Evolutionary conservation across 2,329 filamentous ascomycete species (phyloP), one percentile per base, ranked within the genome.

Genomic region (Alternaria angustiovoidea): DNA sequence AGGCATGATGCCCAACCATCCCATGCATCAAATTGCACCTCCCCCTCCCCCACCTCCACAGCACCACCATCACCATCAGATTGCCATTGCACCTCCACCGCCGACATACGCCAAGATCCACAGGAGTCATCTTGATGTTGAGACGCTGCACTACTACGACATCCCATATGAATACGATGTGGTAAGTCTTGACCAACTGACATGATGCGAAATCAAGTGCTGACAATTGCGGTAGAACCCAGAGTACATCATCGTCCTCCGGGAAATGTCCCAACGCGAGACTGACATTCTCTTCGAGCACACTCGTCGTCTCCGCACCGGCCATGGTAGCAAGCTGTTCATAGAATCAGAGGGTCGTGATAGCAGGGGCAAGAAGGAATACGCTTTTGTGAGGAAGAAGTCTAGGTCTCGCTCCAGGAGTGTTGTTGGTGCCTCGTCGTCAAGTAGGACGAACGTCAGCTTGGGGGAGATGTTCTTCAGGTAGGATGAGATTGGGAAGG

Each of bases 251-350:
- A 81, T 84, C 68, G 81, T 84, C 59, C 75, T 83, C 11, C 79
- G 80, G 52, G 82, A 84, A 61, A 82, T 84, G 78, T 79, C 80
- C 64, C 77, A 79, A 48, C 74, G 76, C 56, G 81, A 84, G 53
- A 84, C 82, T 5, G 81, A 84, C 42, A 75, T 83, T 26, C 71
- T 84, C 30, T 84, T 84, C 65, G 82, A 84, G 66, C 82, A 84
- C 62, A 84, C 82, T 14, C 77, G 78, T 14, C 79, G 81, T 24
- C 74, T 84, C 20, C 80, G 81, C 51, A 68, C 70, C 8, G 57
- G 57, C 26, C 57, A 69, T 42, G 62, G 66, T 28, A 64, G 64
- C 30, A 76, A 73, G 36, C 68, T 83, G 52, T 75, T 83, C 55
- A 79, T 83, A 49, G 81, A 83, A 64, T 73, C 80, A 22, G 76